Evolutionary conservation across 192 early-diverging fungal species (phyloP).

Genomic region (Phlyctochytrium arcticum): DNA sequence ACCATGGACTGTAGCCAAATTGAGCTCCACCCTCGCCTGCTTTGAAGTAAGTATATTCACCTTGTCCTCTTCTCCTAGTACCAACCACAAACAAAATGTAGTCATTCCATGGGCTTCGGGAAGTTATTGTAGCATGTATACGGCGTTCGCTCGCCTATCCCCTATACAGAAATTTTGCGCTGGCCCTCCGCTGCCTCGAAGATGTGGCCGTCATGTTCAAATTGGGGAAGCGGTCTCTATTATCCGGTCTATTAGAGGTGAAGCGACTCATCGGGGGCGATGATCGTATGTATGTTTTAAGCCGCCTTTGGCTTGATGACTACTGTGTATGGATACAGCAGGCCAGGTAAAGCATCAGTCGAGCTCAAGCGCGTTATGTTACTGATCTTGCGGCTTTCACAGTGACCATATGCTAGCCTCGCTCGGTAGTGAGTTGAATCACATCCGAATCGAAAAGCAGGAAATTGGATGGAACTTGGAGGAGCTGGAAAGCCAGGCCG

Average conservation of each 20-base stretch:
- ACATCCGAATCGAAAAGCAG: conserved; percentile 62
- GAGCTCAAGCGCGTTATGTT: not conserved
- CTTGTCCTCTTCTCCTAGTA: not conserved
- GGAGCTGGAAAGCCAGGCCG: too few relatives aligned
- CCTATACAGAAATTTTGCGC: conserved; percentile 73
- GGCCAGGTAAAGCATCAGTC: conserved; percentile 50
- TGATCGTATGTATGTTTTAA: conserved; percentile 83
- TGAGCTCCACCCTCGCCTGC: conserved; percentile 71
- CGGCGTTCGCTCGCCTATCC: conserved; percentile 87
- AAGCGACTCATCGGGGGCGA: conserved; percentile 79
- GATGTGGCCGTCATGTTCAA: conserved; percentile 81
- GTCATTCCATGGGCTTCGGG: conserved; percentile 60
- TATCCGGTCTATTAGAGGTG: conserved; percentile 75
- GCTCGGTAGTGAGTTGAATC: conserved; percentile 76
- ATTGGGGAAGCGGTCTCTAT: conserved; percentile 73
- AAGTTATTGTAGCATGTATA: conserved; percentile 58
- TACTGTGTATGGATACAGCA: conserved; percentile 95
- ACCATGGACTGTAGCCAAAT: conserved; percentile 82
- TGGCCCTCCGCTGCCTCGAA: conserved; percentile 67
- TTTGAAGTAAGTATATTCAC: conserved; percentile 56
- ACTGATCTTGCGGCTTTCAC: not conserved
- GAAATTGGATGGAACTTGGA: conserved; percentile 75
- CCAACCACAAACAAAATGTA: conserved; percentile 20
- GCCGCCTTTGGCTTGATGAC: conserved; percentile 86
- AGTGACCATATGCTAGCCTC: conserved; percentile 70